Percentiles rank a stretch among this genome's conserved stretches.
phyloP scores from a whole-genome alignment of 1,139 yeast genomes.

The Debaryomyces coudertii region DNA sequence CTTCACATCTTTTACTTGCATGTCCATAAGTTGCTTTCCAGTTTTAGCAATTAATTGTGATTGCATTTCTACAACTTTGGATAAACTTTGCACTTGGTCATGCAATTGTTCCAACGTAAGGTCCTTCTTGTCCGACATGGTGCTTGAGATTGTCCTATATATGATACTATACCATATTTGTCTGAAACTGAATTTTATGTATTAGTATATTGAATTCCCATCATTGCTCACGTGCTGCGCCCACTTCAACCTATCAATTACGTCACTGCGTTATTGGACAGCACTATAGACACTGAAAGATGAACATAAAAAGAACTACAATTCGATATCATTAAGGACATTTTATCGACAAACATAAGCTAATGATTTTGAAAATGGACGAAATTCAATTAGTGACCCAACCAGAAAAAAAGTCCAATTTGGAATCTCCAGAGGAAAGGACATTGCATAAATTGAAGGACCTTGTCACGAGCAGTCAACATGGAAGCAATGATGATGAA shows the following conservation, averaged over 20 bases:
- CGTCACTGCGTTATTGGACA: background rate
- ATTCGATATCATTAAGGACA: background rate
- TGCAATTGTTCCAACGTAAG: conserved; percentile 8
- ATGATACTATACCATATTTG: background rate
- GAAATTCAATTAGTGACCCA: conserved; percentile 26
- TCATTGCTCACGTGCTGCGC: background rate
- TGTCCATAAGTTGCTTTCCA: conserved; percentile 72
- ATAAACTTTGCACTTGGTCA: conserved; percentile 47
- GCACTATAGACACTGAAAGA: too few species aligned
- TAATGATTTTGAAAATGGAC: conserved; percentile 10
- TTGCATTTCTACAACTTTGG: conserved; percentile 52
- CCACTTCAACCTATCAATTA: background rate
- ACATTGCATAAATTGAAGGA: conserved; percentile 21
- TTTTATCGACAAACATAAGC: background rate
- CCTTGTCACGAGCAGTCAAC: conserved; percentile 19
- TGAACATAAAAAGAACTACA: too few species aligned
- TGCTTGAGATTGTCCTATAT: background rate
- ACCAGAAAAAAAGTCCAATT: conserved; percentile 17
- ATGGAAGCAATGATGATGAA: background rate
- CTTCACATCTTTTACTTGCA: conserved; percentile 61
- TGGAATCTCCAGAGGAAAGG: conserved; percentile 13
- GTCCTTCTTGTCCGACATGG: conserved; percentile 6
- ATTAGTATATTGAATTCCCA: too few species aligned
- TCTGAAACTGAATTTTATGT: background rate
- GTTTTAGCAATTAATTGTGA: conserved; percentile 54